Conservation (phyloP, 75 land plant species). For the Pinus tabuliformis region DNA sequence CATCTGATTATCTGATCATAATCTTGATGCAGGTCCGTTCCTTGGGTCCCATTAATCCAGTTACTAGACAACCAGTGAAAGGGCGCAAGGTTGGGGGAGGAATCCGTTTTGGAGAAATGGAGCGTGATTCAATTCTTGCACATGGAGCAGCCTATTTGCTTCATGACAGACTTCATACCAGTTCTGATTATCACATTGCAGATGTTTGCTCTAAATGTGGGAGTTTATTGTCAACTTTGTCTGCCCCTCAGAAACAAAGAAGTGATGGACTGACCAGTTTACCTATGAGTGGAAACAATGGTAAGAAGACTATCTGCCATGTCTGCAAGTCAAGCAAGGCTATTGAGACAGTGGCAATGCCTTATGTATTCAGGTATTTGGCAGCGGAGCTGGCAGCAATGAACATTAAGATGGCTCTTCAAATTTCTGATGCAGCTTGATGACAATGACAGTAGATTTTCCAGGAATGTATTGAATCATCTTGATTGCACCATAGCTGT, state of each 20-base stretch:
- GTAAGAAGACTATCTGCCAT: conserved; percentile 61
- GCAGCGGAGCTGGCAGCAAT: conserved; percentile 95
- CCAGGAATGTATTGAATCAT: no score
- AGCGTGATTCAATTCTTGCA: conserved; percentile 93
- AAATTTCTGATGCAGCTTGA: conserved; percentile 34
- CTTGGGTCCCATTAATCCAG: conserved; percentile 78
- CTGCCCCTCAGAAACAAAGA: conserved; percentile 36
- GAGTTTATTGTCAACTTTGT: conserved; percentile 64
- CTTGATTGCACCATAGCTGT: no score
- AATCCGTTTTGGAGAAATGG: conserved; percentile 99
- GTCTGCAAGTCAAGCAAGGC: conserved; percentile 75
- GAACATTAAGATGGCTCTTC: conserved; percentile 89
- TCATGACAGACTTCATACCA: conserved; percentile 92
- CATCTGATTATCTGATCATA: neutral
- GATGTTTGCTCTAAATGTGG: conserved; percentile 91
- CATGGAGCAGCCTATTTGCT: conserved; percentile 96
- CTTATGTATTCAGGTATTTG: conserved; percentile 87
- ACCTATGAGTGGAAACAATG: conserved; percentile 24
- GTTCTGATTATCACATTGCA: conserved; percentile 95
- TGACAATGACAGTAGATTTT: no score
- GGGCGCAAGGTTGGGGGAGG: conserved; percentile 97
- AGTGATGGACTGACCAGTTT: conserved; percentile 24
- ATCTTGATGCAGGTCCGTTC: conserved; percentile 74
- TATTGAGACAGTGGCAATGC: conserved; percentile 97
- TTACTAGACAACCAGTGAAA: conserved; percentile 92